Evolutionary conservation across 2,329 filamentous ascomycete genomes (phyloP), one percentile per base, ranked within the genome.

Genomic region (Diaporthe sp.): DNA sequence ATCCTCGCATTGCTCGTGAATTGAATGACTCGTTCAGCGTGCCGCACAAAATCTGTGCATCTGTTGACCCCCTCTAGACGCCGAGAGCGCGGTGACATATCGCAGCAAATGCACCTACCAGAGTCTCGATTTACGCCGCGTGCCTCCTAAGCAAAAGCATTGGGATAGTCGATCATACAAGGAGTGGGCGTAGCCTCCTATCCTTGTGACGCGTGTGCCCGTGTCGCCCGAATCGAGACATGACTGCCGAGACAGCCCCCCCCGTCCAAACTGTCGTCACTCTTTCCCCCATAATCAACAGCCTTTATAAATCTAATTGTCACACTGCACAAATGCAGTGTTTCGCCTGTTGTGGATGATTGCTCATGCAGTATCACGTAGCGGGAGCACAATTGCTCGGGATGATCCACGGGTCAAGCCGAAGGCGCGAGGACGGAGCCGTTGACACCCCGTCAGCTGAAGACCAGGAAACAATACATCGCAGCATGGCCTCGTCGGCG

Each of bases 361-460:
- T 20, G 22, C 10, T 8, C 20, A 28, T 53, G 65, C 22, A 37
- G 65, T 68, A 39, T 39, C 65, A 53, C 65, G 17, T 9, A 28
- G 15, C 44, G 22, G 31, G 15, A 25, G 65, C 65, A 68, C 25
- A 53, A 10, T 68, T 68, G 31, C 20, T 68, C 47, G 34, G 65
- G 31, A 68, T 8, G 22, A 28, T 39, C 47, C 47, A 20, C 47
- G 65, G 47, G 47, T 53, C 31, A 28, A 17, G 31, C 63, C 63
- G 63, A n/a, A 53, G 9, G 22, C 9, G 44, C 4, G 65, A 25
- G 22, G 47, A 39, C 47, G 34, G 22, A 51, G 31, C 4, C 28
- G 34, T 34, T 34, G 34, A 42, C n/a, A 25, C 12, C 25, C 20
- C 20, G 22, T 25, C 28, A 51, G 31, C 22, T 1, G n/a, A 44